Percentiles rank a stretch among this genome's conserved stretches.
Evolutionary conservation across 768 basidiomycete genomes (phyloP).

Genomic region (Boletus reticuloceps): DNA sequence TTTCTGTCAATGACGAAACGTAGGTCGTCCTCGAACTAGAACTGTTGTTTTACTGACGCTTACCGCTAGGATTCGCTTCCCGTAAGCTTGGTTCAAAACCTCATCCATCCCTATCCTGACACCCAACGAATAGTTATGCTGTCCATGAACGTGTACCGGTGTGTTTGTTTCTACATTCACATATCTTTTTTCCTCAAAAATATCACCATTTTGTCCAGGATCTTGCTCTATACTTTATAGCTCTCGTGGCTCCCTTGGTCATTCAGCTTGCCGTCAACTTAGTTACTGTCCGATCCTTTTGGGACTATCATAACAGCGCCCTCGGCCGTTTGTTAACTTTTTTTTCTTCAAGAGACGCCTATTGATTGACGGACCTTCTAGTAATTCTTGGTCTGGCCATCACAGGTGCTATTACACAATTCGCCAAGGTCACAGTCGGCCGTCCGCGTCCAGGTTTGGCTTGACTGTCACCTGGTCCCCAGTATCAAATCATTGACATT

Average conservation of each 20-base stretch:
- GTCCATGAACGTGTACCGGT: slow-evolving; percentile 79
- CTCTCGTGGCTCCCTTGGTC: slow-evolving; percentile 62
- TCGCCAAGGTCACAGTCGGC: slow-evolving; percentile 84
- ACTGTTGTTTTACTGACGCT: slow-evolving; percentile 15
- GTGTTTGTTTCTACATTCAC: slow-evolving; percentile 20
- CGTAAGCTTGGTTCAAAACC: slow-evolving; percentile 13
- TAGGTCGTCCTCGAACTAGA: slow-evolving; percentile 27
- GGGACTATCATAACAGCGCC: slow-evolving; percentile 79
- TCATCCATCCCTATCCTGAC: slow-evolving; percentile 4
- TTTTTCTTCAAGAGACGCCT: slow-evolving; percentile 28
- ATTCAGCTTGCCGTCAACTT: slow-evolving; percentile 69
- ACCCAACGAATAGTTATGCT: slow-evolving; percentile 47
- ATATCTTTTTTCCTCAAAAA: not conserved
- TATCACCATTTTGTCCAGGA: slow-evolving; percentile 31
- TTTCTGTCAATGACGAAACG: slow-evolving; percentile 78
- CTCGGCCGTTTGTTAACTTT: slow-evolving; percentile 39
- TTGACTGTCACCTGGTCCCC: not conserved
- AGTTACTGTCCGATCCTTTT: slow-evolving; percentile 74
- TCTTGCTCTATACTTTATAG: slow-evolving; percentile 50
- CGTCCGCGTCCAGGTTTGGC: slow-evolving; percentile 78
- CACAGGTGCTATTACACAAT: slow-evolving; percentile 80
- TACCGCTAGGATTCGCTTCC: slow-evolving; percentile 20
- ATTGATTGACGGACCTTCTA: slow-evolving; percentile 23
- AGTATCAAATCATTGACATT: not conserved
- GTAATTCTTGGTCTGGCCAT: slow-evolving; percentile 74